Conservation (phyloP, 306 rosid species). For the Hippophae rhamnoides region DNA sequence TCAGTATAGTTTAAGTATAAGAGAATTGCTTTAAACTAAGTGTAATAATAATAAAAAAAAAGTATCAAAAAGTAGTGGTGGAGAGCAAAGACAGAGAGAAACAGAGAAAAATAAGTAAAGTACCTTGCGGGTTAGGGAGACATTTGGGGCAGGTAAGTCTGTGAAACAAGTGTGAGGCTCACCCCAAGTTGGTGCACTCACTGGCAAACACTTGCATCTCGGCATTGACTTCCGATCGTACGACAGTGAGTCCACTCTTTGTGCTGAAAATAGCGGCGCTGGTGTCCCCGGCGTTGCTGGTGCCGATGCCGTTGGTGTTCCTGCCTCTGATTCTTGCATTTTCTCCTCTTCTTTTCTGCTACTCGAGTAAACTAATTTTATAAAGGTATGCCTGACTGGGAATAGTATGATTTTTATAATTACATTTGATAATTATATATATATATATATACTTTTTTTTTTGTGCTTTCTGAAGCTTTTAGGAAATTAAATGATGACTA, state of each 20-base stretch:
- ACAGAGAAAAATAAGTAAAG: neutral
- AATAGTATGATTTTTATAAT: neutral
- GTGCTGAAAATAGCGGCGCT: slow-evolving; percentile 58
- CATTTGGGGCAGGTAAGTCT: slow-evolving; percentile 40
- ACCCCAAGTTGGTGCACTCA: slow-evolving; percentile 41
- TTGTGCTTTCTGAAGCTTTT: neutral
- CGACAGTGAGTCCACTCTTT: slow-evolving; percentile 57
- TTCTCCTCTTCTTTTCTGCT: neutral
- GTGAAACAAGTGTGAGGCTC: slow-evolving; percentile 49
- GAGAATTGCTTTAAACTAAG: too few species aligned
- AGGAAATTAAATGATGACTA: neutral
- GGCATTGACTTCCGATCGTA: slow-evolving; percentile 68
- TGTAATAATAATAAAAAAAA: too few species aligned
- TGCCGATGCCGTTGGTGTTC: slow-evolving; percentile 50
- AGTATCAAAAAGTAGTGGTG: too few species aligned
- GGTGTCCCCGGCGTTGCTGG: slow-evolving; percentile 75
- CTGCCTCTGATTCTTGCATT: slow-evolving; percentile 49
- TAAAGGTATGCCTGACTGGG: slow-evolving; percentile 16
- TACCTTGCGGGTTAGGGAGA: slow-evolving; percentile 85
- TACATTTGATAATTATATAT: neutral
- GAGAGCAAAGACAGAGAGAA: too few species aligned
- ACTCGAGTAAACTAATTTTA: slow-evolving; percentile 14
- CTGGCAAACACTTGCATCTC: slow-evolving; percentile 65
- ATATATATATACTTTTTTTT: neutral
- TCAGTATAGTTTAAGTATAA: too few species aligned